phyloP scores from a whole-genome alignment of 1,284 basidiomycete species.

The Ustilago trichophora region DNA sequence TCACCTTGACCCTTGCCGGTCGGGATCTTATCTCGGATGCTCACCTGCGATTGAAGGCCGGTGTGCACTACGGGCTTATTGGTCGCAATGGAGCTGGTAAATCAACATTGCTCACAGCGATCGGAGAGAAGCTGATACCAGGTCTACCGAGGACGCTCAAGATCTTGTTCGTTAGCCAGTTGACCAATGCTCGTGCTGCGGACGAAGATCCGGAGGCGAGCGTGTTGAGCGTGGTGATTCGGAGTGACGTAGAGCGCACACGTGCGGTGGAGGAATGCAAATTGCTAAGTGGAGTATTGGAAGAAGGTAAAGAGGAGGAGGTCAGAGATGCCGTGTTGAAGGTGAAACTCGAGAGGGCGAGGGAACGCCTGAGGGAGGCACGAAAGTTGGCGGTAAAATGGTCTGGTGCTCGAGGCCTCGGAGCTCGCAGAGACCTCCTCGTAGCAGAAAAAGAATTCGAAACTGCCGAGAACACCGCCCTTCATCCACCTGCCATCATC shows the following conservation, averaged over 20 bases:
- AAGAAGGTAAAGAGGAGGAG: constrained; percentile 46
- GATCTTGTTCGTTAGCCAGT: constrained; percentile 72
- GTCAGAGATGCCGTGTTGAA: constrained; percentile 54
- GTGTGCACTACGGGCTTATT: constrained; percentile 71
- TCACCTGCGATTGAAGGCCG: constrained; percentile 71
- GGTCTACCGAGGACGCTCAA: constrained; percentile 71
- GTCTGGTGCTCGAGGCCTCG: constrained; percentile 73
- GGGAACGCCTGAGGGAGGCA: constrained; percentile 69
- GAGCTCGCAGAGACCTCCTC: constrained; percentile 73
- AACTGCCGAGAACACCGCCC: constrained; percentile 49
- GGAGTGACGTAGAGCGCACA: constrained; percentile 65
- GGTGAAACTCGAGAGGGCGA: constrained; percentile 62
- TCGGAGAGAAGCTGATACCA: constrained; percentile 70
- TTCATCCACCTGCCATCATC: background rate
- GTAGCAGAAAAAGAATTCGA: constrained; percentile 62
- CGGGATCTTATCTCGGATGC: constrained; percentile 72
- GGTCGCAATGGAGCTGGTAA: constrained; percentile 75
- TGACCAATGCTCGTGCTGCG: constrained; percentile 55
- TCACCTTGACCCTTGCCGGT: constrained; percentile 70
- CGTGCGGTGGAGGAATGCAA: constrained; percentile 56
- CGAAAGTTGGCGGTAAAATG: constrained; percentile 72
- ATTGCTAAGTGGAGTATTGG: constrained; percentile 63
- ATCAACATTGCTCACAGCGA: constrained; percentile 68
- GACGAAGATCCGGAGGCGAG: constrained; percentile 19
- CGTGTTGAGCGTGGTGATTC: constrained; percentile 67